These are phyloP conservation scores for Penicillium sclerotigenum DNA, from an alignment of 2,329 filamentous ascomycete species.

Conservation along the genomic window DNA sequence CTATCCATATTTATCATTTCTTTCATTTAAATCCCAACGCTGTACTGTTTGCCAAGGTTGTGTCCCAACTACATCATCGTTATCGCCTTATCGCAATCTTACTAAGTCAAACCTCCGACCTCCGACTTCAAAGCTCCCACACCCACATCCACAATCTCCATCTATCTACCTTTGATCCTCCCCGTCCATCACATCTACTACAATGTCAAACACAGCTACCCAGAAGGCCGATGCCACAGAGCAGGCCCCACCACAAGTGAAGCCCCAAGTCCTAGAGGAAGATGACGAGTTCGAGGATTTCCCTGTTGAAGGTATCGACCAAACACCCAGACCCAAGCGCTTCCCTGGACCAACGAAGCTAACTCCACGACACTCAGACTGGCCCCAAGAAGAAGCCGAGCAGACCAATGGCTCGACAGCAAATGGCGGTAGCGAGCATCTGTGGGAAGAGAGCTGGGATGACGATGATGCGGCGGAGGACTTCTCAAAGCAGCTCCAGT, in stretches of 20 bases:
- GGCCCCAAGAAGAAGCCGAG: conserved; percentile 87
- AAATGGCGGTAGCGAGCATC: conserved; percentile 66
- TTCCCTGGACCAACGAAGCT: conserved; percentile 1
- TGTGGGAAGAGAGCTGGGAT: conserved; percentile 99
- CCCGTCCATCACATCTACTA: conserved; percentile 14
- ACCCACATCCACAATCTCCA: conserved; percentile 6
- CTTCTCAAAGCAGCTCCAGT: conserved; percentile 93
- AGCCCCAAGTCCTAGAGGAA: conserved; percentile 76
- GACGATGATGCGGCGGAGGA: conserved; percentile 97
- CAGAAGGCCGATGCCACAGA: conserved; percentile 38
- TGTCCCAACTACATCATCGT: conserved; percentile 5
- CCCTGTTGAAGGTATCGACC: conserved; percentile 74
- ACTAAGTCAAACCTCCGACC: conserved; percentile 14
- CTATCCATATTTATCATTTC: neutral
- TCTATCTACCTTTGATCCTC: conserved; percentile 2
- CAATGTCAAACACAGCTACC: conserved; percentile 47
- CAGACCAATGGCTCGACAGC: conserved; percentile 48
- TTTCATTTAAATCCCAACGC: neutral
- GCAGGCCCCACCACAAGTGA: conserved; percentile 55
- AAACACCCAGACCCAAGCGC: neutral
- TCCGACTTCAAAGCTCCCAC: conserved; percentile 11
- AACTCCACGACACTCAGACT: conserved; percentile 59
- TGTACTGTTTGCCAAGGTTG: neutral
- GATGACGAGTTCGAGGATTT: conserved; percentile 99
- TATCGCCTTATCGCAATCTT: conserved; percentile 11